phyloP scores from a whole-genome alignment of 2,329 filamentous ascomycete genomes.

The Botrytis elliptica region DNA sequence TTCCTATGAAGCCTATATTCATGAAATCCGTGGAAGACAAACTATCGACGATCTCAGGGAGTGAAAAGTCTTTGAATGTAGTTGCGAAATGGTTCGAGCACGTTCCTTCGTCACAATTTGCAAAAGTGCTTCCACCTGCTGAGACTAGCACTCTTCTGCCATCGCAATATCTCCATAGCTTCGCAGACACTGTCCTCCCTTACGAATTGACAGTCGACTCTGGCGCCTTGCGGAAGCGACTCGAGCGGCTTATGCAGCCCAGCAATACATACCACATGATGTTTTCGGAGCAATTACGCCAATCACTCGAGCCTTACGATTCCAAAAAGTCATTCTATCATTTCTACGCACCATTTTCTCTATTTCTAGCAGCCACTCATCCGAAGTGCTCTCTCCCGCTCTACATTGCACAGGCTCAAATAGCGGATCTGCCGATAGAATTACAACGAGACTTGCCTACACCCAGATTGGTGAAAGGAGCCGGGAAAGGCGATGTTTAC shows the following conservation, averaged over 20 bases:
- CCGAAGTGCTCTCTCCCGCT: slow-evolving; percentile 42
- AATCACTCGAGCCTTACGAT: not conserved
- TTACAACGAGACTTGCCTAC: slow-evolving; percentile 66
- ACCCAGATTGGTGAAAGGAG: slow-evolving; percentile 60
- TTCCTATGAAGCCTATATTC: slow-evolving; percentile 51
- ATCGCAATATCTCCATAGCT: slow-evolving; percentile 40
- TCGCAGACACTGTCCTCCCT: slow-evolving; percentile 52
- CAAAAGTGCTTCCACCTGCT: not conserved
- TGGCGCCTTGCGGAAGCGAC: not conserved
- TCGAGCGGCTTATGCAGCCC: not conserved
- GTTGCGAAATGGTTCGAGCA: slow-evolving; percentile 57
- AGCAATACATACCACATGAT: not conserved
- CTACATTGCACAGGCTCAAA: slow-evolving; percentile 82
- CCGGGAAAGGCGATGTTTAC: slow-evolving; percentile 82
- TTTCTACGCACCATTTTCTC: slow-evolving; percentile 44
- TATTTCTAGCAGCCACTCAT: slow-evolving; percentile 31
- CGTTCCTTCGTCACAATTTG: not conserved
- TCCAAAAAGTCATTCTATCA: slow-evolving; percentile 44
- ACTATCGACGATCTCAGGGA: slow-evolving; percentile 18
- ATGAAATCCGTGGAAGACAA: slow-evolving; percentile 40
- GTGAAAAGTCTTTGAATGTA: slow-evolving; percentile 52
- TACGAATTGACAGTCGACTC: slow-evolving; percentile 51
- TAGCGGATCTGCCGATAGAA: slow-evolving; percentile 63
- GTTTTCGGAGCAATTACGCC: not conserved
- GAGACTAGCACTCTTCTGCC: slow-evolving; percentile 8